Evolutionary conservation across 306 rosid genomes (phyloP).

Genomic region (Glycine latifolia): DNA sequence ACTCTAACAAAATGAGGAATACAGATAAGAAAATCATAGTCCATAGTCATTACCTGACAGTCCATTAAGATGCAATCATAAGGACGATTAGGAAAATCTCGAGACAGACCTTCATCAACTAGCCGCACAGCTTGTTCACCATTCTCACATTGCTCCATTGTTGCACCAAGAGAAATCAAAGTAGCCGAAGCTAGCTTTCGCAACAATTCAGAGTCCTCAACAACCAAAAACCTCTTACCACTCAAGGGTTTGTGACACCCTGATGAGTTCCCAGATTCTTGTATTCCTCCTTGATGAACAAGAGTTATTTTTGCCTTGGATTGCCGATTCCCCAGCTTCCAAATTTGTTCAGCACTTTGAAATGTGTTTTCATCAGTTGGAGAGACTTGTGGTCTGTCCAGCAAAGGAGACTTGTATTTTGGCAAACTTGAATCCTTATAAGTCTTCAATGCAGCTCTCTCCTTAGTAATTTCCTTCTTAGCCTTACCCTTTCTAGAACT

Average conservation of each 20-base stretch:
- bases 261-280: slow-evolving; percentile 38
- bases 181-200: slow-evolving; percentile 45
- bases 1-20: too few species aligned
- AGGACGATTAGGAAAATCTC: slow-evolving; percentile 49
- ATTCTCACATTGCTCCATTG: slow-evolving; percentile 59
- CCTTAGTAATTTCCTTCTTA: slow-evolving; percentile 1
- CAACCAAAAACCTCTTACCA: slow-evolving; percentile 73
- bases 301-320: slow-evolving; percentile 29
- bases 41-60: slow-evolving; percentile 59
- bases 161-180: slow-evolving; percentile 62
- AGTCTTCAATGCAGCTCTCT: neutral
- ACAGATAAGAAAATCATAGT: too few species aligned
- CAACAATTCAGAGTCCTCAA: slow-evolving; percentile 54
- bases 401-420: neutral
- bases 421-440: slow-evolving; percentile 12
- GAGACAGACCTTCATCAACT: slow-evolving; percentile 52
- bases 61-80: slow-evolving; percentile 85
- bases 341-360: neutral
- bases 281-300: slow-evolving; percentile 40
- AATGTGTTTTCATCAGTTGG: neutral
- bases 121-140: slow-evolving; percentile 63
- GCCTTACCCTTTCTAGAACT: neutral
- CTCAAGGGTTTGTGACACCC: slow-evolving; percentile 46
- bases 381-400: slow-evolving; percentile 4
- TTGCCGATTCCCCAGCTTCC: slow-evolving; percentile 5